Evolutionary conservation across 495 filamentous ascomycete species (phyloP).

Genomic region (Peziza echinospora): DNA sequence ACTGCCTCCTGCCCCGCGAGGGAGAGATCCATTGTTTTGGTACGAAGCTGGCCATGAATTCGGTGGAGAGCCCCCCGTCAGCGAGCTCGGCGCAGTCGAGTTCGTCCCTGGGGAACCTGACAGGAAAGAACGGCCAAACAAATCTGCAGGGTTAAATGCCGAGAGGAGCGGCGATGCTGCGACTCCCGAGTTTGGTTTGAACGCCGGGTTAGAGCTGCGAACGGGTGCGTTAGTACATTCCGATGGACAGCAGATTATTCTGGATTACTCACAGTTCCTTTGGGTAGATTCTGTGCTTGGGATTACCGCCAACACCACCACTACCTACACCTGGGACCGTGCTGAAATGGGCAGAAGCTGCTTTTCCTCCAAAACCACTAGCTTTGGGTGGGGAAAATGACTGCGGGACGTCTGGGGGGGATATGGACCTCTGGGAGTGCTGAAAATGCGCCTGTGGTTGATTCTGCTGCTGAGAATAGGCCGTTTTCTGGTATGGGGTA

Average conservation of each 20-base stretch:
- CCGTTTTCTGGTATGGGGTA: neutral
- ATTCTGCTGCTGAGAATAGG: neutral
- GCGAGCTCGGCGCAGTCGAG: slow-evolving; percentile 5
- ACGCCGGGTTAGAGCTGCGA: neutral
- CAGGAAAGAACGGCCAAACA: slow-evolving; percentile 17
- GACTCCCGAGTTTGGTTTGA: neutral
- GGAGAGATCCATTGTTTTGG: slow-evolving; percentile 1
- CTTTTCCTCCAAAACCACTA: neutral
- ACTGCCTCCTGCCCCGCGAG: slow-evolving; percentile 12
- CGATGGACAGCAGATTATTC: no score
- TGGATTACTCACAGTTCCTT: neutral
- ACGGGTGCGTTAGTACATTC: no score
- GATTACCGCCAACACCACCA: neutral
- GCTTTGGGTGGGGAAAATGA: neutral
- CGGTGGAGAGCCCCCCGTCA: slow-evolving; percentile 15
- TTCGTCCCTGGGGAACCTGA: slow-evolving; percentile 7
- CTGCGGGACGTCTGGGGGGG: neutral
- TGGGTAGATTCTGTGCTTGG: neutral
- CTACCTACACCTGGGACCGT: neutral
- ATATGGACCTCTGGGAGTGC: neutral
- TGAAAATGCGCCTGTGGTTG: neutral
- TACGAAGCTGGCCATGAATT: slow-evolving; percentile 18
- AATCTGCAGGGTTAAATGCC: slow-evolving; percentile 13
- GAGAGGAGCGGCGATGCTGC: slow-evolving; percentile 18
- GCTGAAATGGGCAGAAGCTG: neutral